phyloP scores from a whole-genome alignment of 1,284 basidiomycete genomes.

The Neolentinus lepideus region DNA sequence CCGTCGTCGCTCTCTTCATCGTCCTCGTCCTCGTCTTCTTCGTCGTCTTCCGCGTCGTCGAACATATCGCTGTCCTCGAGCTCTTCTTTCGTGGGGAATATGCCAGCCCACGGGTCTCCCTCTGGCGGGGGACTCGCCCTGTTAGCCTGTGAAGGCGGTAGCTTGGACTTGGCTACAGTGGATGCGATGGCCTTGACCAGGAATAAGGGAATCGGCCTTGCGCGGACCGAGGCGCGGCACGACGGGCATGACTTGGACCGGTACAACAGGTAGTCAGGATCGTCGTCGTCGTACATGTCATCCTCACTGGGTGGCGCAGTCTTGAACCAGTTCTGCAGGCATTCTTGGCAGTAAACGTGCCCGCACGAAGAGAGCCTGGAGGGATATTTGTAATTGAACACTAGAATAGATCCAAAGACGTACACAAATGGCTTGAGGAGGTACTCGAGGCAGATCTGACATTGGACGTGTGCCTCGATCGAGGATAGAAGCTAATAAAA shows the following conservation, averaged over 20 bases:
- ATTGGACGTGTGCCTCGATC: constrained; percentile 53
- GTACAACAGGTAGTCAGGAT: constrained; percentile 41
- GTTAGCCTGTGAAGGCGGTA: constrained; percentile 13
- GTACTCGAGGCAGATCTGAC: constrained; percentile 71
- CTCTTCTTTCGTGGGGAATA: constrained; percentile 43
- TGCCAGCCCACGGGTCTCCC: constrained; percentile 59
- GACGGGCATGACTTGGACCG: constrained; percentile 66
- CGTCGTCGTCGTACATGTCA: constrained; percentile 46
- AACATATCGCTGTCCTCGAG: constrained; percentile 32
- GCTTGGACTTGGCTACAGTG: constrained; percentile 37
- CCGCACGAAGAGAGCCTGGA: constrained; percentile 64
- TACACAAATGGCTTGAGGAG: constrained; percentile 58
- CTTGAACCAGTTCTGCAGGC: constrained; percentile 71
- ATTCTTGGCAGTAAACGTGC: constrained; percentile 58
- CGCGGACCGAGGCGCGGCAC: constrained; percentile 50
- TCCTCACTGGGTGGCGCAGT: constrained; percentile 48
- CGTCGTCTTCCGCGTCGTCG: constrained; percentile 29
- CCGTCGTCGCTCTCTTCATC: constrained; percentile 28
- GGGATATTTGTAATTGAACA: not conserved
- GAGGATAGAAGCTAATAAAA: constrained; percentile 40
- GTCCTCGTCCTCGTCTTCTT: constrained; percentile 23
- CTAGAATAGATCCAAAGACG: constrained; percentile 18
- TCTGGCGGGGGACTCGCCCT: constrained; percentile 22
- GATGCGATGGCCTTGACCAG: constrained; percentile 53
- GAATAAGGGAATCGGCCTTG: constrained; percentile 60